Evolutionary conservation across 768 basidiomycete species (phyloP).

Genomic region (Podaxis sp.): DNA sequence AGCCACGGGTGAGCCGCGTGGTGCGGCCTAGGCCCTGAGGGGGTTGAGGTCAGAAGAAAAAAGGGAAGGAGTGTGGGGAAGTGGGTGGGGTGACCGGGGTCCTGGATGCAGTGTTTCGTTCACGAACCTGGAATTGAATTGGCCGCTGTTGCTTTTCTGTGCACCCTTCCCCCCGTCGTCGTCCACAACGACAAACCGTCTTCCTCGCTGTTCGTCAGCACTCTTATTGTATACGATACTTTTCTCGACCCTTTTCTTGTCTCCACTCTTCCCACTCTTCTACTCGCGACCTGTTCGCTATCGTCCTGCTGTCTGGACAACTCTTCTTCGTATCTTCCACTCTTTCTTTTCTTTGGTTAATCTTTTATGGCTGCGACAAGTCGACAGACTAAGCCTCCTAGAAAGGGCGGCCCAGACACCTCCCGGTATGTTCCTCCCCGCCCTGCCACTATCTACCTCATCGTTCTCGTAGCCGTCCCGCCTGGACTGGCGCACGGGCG

Average conservation of each 20-base stretch:
- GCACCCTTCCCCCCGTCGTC: slow-evolving; percentile 17
- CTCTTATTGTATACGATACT: slow-evolving; percentile 17
- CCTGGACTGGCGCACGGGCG: slow-evolving; percentile 68
- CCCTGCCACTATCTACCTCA: slow-evolving; percentile 14
- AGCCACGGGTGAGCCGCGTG: not conserved
- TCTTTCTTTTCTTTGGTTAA: slow-evolving; percentile 29
- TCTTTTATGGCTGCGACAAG: slow-evolving; percentile 59
- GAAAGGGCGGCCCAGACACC: slow-evolving; percentile 61
- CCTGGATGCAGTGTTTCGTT: slow-evolving; percentile 1
- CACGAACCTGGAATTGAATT: slow-evolving; percentile 8
- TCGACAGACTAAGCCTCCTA: slow-evolving; percentile 61
- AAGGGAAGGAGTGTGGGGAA: not conserved
- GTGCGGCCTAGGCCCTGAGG: not conserved
- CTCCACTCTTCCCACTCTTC: slow-evolving; percentile 21
- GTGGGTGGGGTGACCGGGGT: slow-evolving; percentile 5
- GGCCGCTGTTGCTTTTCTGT: slow-evolving; percentile 11
- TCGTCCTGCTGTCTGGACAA: slow-evolving; percentile 38
- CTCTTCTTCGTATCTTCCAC: slow-evolving; percentile 25
- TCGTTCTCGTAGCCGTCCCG: slow-evolving; percentile 35
- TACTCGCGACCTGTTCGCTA: slow-evolving; percentile 28
- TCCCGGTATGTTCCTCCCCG: slow-evolving; percentile 39
- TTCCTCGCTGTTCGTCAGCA: slow-evolving; percentile 13
- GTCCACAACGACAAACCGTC: slow-evolving; percentile 18
- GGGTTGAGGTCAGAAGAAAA: not conserved
- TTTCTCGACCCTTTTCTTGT: slow-evolving; percentile 19